Evolutionary conservation across 2,329 filamentous ascomycete species (phyloP).

Genomic region (Alternaria longipes): DNA sequence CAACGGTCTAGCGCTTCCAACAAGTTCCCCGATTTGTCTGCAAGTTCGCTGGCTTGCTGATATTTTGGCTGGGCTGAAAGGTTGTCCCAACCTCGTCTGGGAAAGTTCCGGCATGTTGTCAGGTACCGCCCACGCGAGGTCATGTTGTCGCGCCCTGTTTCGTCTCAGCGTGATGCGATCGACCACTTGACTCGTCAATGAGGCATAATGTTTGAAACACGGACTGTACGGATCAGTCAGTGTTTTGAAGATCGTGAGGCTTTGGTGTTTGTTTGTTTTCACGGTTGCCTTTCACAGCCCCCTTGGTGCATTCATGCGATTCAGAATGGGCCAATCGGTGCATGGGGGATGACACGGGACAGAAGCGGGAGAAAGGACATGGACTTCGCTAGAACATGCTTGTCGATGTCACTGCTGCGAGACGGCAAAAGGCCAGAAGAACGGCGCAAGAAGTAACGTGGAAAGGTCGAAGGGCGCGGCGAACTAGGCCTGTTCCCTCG

Average conservation of each 20-base stretch:
- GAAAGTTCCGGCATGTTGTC: conserved; percentile 11
- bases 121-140: conserved; percentile 20
- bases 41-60: conserved; percentile 24
- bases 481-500: conserved; percentile 25
- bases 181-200: conserved; percentile 20
- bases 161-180: conserved; percentile 14
- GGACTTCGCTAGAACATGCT: conserved; percentile 20
- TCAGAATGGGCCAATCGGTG: conserved; percentile 25
- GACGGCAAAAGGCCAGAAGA: conserved; percentile 32
- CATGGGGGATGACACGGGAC: conserved; percentile 21
- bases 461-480: conserved; percentile 23
- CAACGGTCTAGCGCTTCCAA: conserved; percentile 34
- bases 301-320: conserved; percentile 16
- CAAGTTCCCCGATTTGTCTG: conserved; percentile 39
- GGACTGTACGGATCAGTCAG: conserved; percentile 18
- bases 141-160: conserved; percentile 25
- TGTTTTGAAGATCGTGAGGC: conserved; percentile 23
- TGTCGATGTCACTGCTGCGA: conserved; percentile 33
- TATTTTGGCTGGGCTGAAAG: conserved; percentile 27
- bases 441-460: conserved; percentile 26
- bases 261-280: conserved; percentile 38
- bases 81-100: conserved; percentile 27
- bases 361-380: conserved; percentile 21
- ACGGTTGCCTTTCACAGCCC: background rate
- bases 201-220: conserved; percentile 13